Conservation (phyloP, 768 basidiomycete genomes). For the Crassisporium funariophilum region DNA sequence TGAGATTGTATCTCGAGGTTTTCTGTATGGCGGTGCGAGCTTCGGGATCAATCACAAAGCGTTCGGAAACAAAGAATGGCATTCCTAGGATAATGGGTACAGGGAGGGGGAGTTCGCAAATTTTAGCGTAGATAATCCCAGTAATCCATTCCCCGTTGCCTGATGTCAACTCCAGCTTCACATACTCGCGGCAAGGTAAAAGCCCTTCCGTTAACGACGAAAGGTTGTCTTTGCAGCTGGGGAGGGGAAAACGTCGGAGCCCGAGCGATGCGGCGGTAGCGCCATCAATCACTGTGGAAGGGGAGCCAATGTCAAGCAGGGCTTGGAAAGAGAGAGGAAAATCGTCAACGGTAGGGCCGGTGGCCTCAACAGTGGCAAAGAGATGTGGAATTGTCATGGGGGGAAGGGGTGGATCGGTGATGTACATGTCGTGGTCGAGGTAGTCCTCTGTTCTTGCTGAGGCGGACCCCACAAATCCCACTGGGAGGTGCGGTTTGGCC, state of each 20-base stretch:
- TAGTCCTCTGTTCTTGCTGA: neutral
- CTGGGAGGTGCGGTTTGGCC: constrained; percentile 1
- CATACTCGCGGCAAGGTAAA: constrained; percentile 18
- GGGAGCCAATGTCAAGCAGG: constrained; percentile 22
- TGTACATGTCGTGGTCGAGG: constrained; percentile 5
- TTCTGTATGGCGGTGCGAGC: constrained; percentile 19
- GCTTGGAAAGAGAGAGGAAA: constrained; percentile 3
- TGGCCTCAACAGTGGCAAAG: neutral
- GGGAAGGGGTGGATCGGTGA: constrained; percentile 1
- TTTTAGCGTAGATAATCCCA: constrained; percentile 14
- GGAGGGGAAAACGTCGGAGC: constrained; percentile 13
- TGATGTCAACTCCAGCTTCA: constrained; percentile 15
- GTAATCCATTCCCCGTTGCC: constrained; percentile 22
- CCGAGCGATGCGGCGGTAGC: constrained; percentile 12
- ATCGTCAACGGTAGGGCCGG: neutral
- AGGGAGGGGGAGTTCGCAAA: constrained; percentile 16
- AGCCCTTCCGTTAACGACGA: constrained; percentile 14
- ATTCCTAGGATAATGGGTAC: constrained; percentile 27
- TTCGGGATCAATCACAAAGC: constrained; percentile 18
- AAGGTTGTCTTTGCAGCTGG: constrained; percentile 23
- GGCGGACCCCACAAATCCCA: neutral
- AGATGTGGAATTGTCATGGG: neutral
- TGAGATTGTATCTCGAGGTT: constrained; percentile 8
- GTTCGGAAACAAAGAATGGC: constrained; percentile 18
- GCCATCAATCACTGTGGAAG: constrained; percentile 23